A percentile compares a stretch with the other conserved stretches of the same genome.
Conservation (phyloP, 1,284 basidiomycete genomes). For the Malassezia equina region DNA sequence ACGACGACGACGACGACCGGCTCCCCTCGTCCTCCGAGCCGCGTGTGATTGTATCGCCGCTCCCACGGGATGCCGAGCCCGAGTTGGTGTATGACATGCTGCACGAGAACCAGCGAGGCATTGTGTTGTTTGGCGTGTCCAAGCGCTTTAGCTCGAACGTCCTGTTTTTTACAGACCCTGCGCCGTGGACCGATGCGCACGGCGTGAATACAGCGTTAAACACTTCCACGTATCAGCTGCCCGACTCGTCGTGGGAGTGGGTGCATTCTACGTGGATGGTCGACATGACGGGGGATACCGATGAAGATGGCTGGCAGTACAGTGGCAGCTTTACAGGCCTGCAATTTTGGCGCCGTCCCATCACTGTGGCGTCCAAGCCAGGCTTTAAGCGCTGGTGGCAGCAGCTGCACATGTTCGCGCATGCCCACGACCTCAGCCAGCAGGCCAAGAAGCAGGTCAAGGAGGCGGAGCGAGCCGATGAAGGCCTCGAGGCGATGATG, state of each 20-base stretch:
- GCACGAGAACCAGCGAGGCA: conserved; percentile 43
- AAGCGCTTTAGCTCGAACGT: conserved; percentile 38
- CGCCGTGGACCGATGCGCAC: conserved; percentile 34
- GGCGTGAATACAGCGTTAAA: conserved; percentile 36
- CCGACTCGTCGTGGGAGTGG: conserved; percentile 46
- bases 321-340: conserved; percentile 29
- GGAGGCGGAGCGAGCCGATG: conserved; percentile 30
- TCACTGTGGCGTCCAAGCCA: background rate
- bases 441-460: conserved; percentile 8
- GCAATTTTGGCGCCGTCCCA: conserved; percentile 7
- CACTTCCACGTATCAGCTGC: conserved; percentile 42
- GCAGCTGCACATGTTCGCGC: conserved; percentile 2
- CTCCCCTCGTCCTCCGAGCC: background rate
- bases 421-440: conserved; percentile 17
- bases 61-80: background rate
- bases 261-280: conserved; percentile 43
- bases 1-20: conserved; percentile 15
- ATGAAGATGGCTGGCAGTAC: conserved; percentile 47
- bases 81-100: conserved; percentile 36
- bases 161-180: conserved; percentile 41
- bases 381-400: conserved; percentile 7
- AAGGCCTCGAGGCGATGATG: conserved; percentile 41
- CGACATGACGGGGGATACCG: conserved; percentile 46
- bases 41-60: conserved; percentile 1
- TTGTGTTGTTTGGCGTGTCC: conserved; percentile 42